phyloP scores from a whole-genome alignment of 2,329 filamentous ascomycete genomes.

The Ceratocystis diversiconidia region DNA sequence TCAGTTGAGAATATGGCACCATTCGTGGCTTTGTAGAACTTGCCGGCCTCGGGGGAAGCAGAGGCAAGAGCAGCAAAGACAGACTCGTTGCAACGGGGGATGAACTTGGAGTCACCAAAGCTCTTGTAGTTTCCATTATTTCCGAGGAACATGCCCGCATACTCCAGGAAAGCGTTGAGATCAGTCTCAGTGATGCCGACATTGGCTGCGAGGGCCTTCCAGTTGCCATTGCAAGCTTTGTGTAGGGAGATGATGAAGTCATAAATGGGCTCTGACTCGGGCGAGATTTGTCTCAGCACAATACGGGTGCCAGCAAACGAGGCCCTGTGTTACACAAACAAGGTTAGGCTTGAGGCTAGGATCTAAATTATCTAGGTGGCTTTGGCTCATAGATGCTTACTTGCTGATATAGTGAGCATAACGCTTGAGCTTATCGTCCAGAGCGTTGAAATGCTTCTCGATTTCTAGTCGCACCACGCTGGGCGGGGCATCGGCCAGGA shows the following conservation, averaged over 20 bases:
- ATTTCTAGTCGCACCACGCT: conserved; percentile 78
- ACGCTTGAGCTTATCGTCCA: conserved; percentile 63
- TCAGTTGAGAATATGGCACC: conserved; percentile 59
- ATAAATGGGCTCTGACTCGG: conserved; percentile 67
- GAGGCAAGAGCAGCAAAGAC: conserved; percentile 51
- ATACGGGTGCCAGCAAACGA: conserved; percentile 65
- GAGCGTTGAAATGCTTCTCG: conserved; percentile 76
- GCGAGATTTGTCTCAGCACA: conserved; percentile 66
- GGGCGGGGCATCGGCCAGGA: conserved; percentile 81
- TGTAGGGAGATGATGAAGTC: conserved; percentile 66
- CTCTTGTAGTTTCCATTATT: conserved; percentile 79
- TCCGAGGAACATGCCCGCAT: conserved; percentile 63
- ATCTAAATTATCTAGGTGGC: background rate
- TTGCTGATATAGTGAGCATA: conserved; percentile 84
- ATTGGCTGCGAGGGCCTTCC: conserved; percentile 51
- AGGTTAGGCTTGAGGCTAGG: conserved; percentile 1
- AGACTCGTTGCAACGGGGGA: conserved; percentile 53
- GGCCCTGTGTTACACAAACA: conserved; percentile 36
- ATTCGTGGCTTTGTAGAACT: conserved; percentile 51
- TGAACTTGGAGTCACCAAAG: conserved; percentile 73
- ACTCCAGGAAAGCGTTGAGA: conserved; percentile 57
- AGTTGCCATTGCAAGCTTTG: conserved; percentile 52
- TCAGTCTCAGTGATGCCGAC: conserved; percentile 50
- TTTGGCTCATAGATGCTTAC: conserved; percentile 31
- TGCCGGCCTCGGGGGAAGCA: conserved; percentile 44